phyloP scores from a whole-genome alignment of 768 basidiomycete genomes.

The Psilocybe cubensis region DNA sequence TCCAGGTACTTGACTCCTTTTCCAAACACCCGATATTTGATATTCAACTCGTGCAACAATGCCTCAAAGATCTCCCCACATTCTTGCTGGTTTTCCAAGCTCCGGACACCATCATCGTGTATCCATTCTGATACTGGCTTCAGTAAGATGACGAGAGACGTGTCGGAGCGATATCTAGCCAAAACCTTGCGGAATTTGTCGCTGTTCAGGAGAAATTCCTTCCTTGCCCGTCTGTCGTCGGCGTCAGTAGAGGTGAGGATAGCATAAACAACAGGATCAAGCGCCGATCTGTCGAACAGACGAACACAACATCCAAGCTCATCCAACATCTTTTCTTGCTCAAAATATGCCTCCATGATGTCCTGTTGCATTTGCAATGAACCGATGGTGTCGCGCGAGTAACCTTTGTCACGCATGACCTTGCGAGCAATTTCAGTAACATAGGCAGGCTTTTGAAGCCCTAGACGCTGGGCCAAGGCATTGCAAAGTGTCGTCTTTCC shows the following conservation, averaged over 20 bases:
- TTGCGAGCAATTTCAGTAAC: conserved; percentile 66
- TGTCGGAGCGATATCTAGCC: conserved; percentile 38
- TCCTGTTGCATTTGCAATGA: conserved; percentile 63
- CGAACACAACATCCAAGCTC: conserved; percentile 30
- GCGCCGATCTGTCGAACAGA: conserved; percentile 65
- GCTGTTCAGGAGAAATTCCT: conserved; percentile 35
- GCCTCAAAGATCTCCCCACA: conserved; percentile 42
- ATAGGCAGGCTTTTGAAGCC: conserved; percentile 39
- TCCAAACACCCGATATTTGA: conserved; percentile 51
- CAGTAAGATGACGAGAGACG: conserved; percentile 56
- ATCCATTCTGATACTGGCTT: conserved; percentile 61
- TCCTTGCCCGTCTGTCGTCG: conserved; percentile 37
- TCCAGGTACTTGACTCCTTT: conserved; percentile 43
- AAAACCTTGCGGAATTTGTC: conserved; percentile 45
- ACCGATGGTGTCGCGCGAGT: conserved; percentile 52
- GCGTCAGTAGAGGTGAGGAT: conserved; percentile 45
- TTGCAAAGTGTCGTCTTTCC: conserved; percentile 74
- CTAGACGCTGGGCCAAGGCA: conserved; percentile 47
- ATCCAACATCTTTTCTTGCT: conserved; percentile 39
- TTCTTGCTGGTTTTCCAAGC: conserved; percentile 48
- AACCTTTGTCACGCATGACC: conserved; percentile 57
- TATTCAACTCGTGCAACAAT: conserved; percentile 42
- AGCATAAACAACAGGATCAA: conserved; percentile 69
- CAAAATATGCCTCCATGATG: conserved; percentile 61
- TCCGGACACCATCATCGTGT: conserved; percentile 65